Base-by-base conservation (phyloP, 441 rosid species). In the Populus hybrid region DNA sequence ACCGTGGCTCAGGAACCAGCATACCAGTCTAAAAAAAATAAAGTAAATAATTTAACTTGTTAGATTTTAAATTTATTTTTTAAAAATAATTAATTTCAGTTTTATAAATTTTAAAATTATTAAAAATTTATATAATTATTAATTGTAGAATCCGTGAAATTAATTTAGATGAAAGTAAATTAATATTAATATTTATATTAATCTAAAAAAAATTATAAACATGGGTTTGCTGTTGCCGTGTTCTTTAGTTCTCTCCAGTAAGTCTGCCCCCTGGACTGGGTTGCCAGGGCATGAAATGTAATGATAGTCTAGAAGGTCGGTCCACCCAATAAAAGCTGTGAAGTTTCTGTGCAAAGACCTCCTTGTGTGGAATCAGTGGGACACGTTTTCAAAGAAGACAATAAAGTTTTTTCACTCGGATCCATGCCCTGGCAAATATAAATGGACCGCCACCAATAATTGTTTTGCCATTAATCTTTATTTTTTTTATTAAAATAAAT, bases 341-440 rank as follows among this genome's bases (percentile, higher is more conserved):
- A 30, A 34, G 59, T 19, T 6, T 64, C 21, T 2, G 14, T 69
- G 75, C 16, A n/a, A 64, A 18, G 61, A 67, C 36, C 36, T 11
- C n/a, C 3, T 0, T 8, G 7, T 2, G 42, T 3, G 26, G 9
- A 78, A 40, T 46, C 36, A 9, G 53, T 68, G 78, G 67, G 67
- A 36, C 65, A 67, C 23, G 3, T 38, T 68, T 67, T 28, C 6
- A 67, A 74, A 80, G 28, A 76, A 65, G 84, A 80, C 84, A 81
- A 65, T 10, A 9, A 5, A 40, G 69, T 74, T 65, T 79, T 79
- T 74, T 79, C 76, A 59, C 14, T 28, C 34, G 50, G 26, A 74
- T 26, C 9, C 53, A 35, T 35, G 34, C 10, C 11, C 6, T 23
- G 11, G 16, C 65, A 46, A 26, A 16, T 1, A 11, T 66, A 11